Conservation (phyloP, 2,329 filamentous ascomycete genomes). For the Fusarium protoensiforme region DNA sequence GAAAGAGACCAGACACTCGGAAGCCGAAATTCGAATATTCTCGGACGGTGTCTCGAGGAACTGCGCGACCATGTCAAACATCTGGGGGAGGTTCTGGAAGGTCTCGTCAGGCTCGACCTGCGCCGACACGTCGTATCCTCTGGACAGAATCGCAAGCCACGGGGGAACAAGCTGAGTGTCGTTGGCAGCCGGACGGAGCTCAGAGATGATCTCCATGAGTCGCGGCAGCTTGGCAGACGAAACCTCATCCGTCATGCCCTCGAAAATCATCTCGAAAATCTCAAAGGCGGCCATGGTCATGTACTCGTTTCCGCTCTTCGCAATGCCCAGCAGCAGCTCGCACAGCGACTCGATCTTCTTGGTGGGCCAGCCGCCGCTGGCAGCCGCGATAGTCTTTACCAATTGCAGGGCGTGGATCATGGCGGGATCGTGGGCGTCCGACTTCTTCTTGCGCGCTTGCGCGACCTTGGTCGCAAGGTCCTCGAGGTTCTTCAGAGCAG, state of each 20-base stretch:
- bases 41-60: constrained; percentile 90
- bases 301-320: constrained; percentile 91
- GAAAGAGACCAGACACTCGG: constrained; percentile 94
- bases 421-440: constrained; percentile 78
- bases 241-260: constrained; percentile 87
- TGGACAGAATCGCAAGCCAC: constrained; percentile 95
- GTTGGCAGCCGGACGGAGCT: constrained; percentile 90
- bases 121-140: constrained; percentile 93
- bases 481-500: constrained; percentile 82
- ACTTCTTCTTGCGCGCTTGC: constrained; percentile 73
- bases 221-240: constrained; percentile 90
- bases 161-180: constrained; percentile 95
- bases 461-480: constrained; percentile 75
- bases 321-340: constrained; percentile 88
- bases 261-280: constrained; percentile 97
- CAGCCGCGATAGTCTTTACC: constrained; percentile 87
- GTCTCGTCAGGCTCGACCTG: constrained; percentile 91
- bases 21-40: constrained; percentile 94
- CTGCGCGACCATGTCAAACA: constrained; percentile 82
- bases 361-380: constrained; percentile 94
- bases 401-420: constrained; percentile 93
- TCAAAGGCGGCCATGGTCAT: constrained; percentile 97
- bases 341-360: constrained; percentile 94
- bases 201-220: constrained; percentile 89
- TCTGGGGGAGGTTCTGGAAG: constrained; percentile 86